Base-by-base conservation (phyloP, 352 stramenopile species). In the Pythium phragmitis region DNA sequence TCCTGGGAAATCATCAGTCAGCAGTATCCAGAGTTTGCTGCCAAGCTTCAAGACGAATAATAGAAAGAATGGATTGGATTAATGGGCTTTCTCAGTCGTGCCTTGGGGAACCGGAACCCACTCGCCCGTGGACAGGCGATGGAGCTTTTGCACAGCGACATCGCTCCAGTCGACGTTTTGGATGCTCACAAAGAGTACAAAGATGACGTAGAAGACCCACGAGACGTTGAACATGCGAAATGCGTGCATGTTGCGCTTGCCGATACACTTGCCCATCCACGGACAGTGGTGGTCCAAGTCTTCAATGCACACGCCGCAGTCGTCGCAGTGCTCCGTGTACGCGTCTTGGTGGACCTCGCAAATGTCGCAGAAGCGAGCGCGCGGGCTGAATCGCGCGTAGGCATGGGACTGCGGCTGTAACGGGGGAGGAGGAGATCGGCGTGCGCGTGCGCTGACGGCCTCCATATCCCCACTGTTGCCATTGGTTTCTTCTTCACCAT, bases 261-360 rank as follows among this genome's bases (percentile, higher is more conserved):
- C 93, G 67, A 98, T 97, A 68, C 90, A 97, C 53, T 96, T 98
- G 50, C 92, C 90, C 87, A 97, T 97, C 89, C 91, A 98, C 36
- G 93, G 91, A 74, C 92, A 98, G 66, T 98, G 91, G 76, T 98
- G 94, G 47, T 94, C 81, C 50, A 88, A 87, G 7, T 81, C 82
- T 68, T 85, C 88, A 30, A 98, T 82, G 65, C 94, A 98, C 42
- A 98, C 88, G 62, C 94, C 90, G 55, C 92, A 98, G 58, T 98
- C 91, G 12, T 96, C 82, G 79, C 94, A 98, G 73, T 98, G 94
- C 16, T 91, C 83, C 5, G 89, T 89, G 50, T 74, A 74, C 13
- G 66, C 67, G 17, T 76, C 70, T 63, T 91, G 85, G 34, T 77
- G 51, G 46, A 90, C 76, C 46, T 75, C 68, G 53, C 85, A 91